Conservation (phyloP, 192 early-diverging fungal genomes). For the Gryganskiella cystojenkinii region DNA sequence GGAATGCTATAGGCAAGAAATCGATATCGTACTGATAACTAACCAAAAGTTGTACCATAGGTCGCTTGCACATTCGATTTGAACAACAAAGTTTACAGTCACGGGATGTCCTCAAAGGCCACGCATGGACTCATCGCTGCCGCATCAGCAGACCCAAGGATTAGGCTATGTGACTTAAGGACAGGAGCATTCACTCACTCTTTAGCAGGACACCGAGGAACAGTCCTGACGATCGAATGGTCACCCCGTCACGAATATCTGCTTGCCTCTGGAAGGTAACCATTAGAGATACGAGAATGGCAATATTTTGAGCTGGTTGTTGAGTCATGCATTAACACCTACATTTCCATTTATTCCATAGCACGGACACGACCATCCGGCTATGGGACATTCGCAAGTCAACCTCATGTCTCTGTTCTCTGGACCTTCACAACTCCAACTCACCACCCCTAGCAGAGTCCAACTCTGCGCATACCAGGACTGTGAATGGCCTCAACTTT, state of each 20-base stretch:
- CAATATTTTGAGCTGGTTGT: not conserved
- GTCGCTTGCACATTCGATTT: slow-evolving; percentile 77
- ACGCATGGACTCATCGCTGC: slow-evolving; percentile 83
- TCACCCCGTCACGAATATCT: slow-evolving; percentile 76
- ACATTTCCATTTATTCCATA: slow-evolving; percentile 24
- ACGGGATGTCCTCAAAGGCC: slow-evolving; percentile 82
- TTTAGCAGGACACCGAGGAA: slow-evolving; percentile 69
- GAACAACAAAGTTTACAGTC: slow-evolving; percentile 72
- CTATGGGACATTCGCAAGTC: slow-evolving; percentile 92
- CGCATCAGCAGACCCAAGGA: slow-evolving; percentile 69
- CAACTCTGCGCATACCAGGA: slow-evolving; percentile 63
- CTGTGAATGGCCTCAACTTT: slow-evolving; percentile 75
- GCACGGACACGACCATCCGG: slow-evolving; percentile 71
- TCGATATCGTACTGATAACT: too few species aligned
- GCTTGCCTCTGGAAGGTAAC: slow-evolving; percentile 79
- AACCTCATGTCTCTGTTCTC: slow-evolving; percentile 65
- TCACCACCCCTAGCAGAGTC: slow-evolving; percentile 45
- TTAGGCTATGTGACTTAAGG: slow-evolving; percentile 85
- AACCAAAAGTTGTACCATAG: too few species aligned
- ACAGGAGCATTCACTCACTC: slow-evolving; percentile 67
- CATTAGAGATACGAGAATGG: too few species aligned
- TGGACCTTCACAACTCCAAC: slow-evolving; percentile 69
- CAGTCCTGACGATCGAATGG: slow-evolving; percentile 75
- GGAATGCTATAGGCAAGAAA: too few species aligned
- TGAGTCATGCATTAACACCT: not conserved